These are phyloP conservation scores for Rutidosis leptorrhynchoides DNA, from an alignment of 129 eudicot species.

Conservation along the genomic window DNA sequence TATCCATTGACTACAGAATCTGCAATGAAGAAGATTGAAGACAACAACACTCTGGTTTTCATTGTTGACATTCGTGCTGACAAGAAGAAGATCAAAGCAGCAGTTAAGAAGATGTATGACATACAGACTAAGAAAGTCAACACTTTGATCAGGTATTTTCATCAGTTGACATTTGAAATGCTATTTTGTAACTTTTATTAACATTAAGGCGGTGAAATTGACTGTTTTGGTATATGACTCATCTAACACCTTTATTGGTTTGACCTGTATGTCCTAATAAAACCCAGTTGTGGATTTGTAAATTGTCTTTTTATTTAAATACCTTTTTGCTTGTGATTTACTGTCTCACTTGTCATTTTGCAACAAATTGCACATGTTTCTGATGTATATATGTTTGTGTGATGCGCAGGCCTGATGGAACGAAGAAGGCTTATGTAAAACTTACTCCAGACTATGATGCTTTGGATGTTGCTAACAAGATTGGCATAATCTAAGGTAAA, in stretches of 20 bases:
- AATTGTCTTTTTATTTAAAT: too few relatives aligned
- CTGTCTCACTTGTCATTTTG: too few relatives aligned
- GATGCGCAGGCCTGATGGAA: constrained; percentile 58
- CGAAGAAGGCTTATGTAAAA: constrained; percentile 55
- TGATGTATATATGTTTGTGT: background rate
- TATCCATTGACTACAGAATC: constrained; percentile 67
- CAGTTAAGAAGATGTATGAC: constrained; percentile 73
- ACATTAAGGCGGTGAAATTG: too few relatives aligned
- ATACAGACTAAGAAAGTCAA: constrained; percentile 75
- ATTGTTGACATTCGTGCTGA: constrained; percentile 70
- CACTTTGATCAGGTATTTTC: constrained; percentile 67
- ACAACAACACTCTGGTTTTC: constrained; percentile 66
- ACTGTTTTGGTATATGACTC: background rate
- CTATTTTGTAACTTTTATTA: background rate
- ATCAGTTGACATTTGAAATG: too few relatives aligned
- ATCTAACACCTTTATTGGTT: too few relatives aligned
- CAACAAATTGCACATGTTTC: background rate
- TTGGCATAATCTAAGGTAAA: constrained; percentile 50
- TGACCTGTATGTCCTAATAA: too few relatives aligned
- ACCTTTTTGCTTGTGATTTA: too few relatives aligned
- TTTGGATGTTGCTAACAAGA: constrained; percentile 56
- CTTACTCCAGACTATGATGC: too few relatives aligned
- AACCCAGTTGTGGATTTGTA: too few relatives aligned
- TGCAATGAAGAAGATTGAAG: constrained; percentile 70
- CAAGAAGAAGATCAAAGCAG: constrained; percentile 63